Conservation (phyloP, 176 grass and related monocot genomes). For the Aegilops longissima region DNA sequence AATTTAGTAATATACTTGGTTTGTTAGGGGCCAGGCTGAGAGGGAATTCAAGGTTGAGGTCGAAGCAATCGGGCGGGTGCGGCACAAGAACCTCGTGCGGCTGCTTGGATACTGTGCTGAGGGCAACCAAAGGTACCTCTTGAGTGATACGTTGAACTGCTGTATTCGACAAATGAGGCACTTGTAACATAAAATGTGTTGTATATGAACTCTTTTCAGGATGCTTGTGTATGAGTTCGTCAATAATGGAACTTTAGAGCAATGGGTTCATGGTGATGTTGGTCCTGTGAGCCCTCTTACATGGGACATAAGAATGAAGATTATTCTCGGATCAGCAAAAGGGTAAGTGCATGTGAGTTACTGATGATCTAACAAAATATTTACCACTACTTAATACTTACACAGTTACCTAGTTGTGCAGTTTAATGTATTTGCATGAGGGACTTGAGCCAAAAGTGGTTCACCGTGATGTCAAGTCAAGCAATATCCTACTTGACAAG, state of each 20-base stretch:
- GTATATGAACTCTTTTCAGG: slow-evolving; percentile 42
- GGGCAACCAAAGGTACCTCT: slow-evolving; percentile 84
- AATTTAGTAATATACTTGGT: slow-evolving; percentile 36
- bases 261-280: slow-evolving; percentile 96
- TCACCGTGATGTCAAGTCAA: slow-evolving; percentile 96
- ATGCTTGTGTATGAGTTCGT: slow-evolving; percentile 96
- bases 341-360: slow-evolving; percentile 44
- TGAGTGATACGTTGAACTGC: slow-evolving; percentile 3
- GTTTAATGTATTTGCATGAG: slow-evolving; percentile 96
- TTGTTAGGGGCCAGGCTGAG: slow-evolving; percentile 88
- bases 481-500: slow-evolving; percentile 96
- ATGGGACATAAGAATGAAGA: slow-evolving; percentile 86
- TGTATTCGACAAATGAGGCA: slow-evolving; percentile 7
- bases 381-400: slow-evolving; percentile 15
- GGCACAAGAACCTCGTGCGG: slow-evolving; percentile 95
- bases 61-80: slow-evolving; percentile 91
- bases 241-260: slow-evolving; percentile 96
- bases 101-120: slow-evolving; percentile 94
- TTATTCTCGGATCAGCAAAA: slow-evolving; percentile 93
- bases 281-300: slow-evolving; percentile 89
- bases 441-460: slow-evolving; percentile 98
- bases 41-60: slow-evolving; percentile 99
- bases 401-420: slow-evolving; percentile 32
- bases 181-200: slow-evolving; percentile 15
- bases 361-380: not conserved